A percentile compares a stretch with the other conserved stretches of the same genome.
These are phyloP conservation scores for Cordyceps javanica DNA, from an alignment of 2,329 filamentous ascomycete species.

Conservation along the genomic window DNA sequence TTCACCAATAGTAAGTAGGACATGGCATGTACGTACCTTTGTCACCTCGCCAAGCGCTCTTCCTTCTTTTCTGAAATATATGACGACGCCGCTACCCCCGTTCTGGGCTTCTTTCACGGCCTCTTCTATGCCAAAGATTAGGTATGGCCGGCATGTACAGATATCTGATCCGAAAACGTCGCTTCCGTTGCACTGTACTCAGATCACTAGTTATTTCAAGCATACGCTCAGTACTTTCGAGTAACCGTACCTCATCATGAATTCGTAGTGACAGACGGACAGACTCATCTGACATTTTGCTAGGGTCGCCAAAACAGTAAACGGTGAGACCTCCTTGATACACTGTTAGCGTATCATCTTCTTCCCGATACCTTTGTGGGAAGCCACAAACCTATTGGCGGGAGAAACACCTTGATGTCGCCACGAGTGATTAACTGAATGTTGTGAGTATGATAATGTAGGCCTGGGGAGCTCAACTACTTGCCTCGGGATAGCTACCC, in stretches of 20 bases:
- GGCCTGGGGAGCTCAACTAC: not conserved
- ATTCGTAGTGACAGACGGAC: slow-evolving; percentile 77
- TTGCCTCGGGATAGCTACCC: slow-evolving; percentile 83
- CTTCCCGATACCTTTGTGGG: not conserved
- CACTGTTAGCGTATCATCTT: slow-evolving; percentile 15
- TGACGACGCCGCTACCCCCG: slow-evolving; percentile 88
- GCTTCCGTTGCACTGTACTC: slow-evolving; percentile 73
- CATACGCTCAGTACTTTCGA: not conserved
- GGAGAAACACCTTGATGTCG: slow-evolving; percentile 93
- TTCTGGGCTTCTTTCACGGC: slow-evolving; percentile 95
- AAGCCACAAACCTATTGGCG: slow-evolving; percentile 65
- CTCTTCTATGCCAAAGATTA: slow-evolving; percentile 95
- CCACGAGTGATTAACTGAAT: slow-evolving; percentile 74
- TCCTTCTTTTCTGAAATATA: slow-evolving; percentile 98
- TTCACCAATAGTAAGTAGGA: not conserved
- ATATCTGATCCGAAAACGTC: slow-evolving; percentile 98
- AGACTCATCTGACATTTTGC: slow-evolving; percentile 85
- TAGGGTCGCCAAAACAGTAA: slow-evolving; percentile 93
- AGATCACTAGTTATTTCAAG: not conserved
- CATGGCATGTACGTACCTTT: slow-evolving; percentile 57
- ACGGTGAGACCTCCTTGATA: slow-evolving; percentile 73
- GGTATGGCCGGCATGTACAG: slow-evolving; percentile 91
- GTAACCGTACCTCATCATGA: slow-evolving; percentile 52
- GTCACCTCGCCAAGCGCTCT: slow-evolving; percentile 91
- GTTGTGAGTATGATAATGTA: slow-evolving; percentile 18